Conservation (phyloP, 163 green algal genomes). For the Trebouxiophyceae sp. region DNA sequence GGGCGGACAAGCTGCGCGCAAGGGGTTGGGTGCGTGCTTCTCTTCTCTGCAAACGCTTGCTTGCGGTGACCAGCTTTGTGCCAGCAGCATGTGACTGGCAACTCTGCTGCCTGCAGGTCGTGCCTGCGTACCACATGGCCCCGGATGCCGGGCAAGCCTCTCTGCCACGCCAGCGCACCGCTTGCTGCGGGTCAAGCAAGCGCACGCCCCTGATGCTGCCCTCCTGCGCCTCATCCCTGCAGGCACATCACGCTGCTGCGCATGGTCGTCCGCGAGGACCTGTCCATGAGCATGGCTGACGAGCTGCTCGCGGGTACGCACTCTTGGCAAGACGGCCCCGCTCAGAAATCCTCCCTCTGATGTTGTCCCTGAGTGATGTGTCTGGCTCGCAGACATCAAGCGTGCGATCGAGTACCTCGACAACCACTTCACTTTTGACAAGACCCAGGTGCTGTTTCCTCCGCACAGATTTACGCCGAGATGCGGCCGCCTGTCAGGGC, state of each 20-base stretch:
- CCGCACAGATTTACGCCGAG: background rate
- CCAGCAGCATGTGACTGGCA: too few relatives aligned
- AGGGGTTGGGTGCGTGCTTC: too few relatives aligned
- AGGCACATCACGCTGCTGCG: constrained; percentile 38
- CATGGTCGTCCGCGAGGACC: constrained; percentile 43
- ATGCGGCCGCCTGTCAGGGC: background rate
- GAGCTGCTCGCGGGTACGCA: background rate
- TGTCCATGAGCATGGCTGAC: constrained; percentile 32
- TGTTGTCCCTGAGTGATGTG: background rate
- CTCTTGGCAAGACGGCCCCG: background rate
- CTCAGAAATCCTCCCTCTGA: background rate
- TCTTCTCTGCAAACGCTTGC: too few relatives aligned
- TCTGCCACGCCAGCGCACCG: background rate
- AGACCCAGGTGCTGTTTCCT: background rate
- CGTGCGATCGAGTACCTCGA: constrained; percentile 25
- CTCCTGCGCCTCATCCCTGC: background rate
- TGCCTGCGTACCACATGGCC: background rate
- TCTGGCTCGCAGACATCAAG: constrained; percentile 10
- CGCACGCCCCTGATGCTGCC: background rate
- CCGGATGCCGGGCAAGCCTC: background rate
- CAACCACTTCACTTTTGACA: constrained; percentile 31
- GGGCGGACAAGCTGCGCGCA: background rate
- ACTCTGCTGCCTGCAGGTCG: too few relatives aligned
- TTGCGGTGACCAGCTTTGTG: too few relatives aligned
- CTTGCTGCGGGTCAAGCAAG: background rate